Base-by-base conservation (phyloP, 345 rosid species). In the Aurinia saxatilis region DNA sequence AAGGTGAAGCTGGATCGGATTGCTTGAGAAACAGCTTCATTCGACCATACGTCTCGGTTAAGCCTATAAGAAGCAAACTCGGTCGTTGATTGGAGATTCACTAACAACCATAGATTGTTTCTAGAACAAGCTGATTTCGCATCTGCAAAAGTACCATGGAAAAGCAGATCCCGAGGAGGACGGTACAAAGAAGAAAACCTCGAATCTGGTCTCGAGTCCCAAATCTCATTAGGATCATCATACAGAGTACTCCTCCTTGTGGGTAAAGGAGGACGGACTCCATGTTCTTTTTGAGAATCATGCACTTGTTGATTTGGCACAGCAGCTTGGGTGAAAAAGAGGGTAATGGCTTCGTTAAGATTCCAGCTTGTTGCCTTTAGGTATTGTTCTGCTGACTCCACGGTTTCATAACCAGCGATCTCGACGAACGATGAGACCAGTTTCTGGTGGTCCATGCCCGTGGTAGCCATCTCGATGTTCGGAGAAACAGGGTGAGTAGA, bases 21-120 rank as follows among this genome's bases (percentile, higher is more conserved):
- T 19, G 91, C 80, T 69, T 89, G 79, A 47, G 82, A 75, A 72
- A 92, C 91, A 21, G 82, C 81, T 30, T 85, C 88, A 73, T 92
- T 79, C 39, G 90, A 87, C 98, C 97, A 89, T 33, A 95, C 79
- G 68, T 89, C 96, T 45, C 90, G 77, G 70, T 92, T 92, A 49
- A 92, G 95, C 77, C 71, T 77, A 60, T 87, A 95, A 42, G 90
- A 92, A 75, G 84, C 75, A 70, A 88, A 84, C 62, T 88, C 90
- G 59, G 69, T 81, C 6, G 71, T 79, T 10, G 91, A 87, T 55
- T 92, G 96, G 77, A 92, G 68, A 74, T 92, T 89, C 23, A 89
- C 83, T n/a, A 92, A 68, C 17, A 89, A 84, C 96, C 97, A 89
- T 70, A 78, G 79, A 70, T 81, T 82, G 73, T 89, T 64, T 50